A percentile compares a stretch with the other conserved stretches of the same genome.
phyloP scores from a whole-genome alignment of 805 yeast species.

The Kurtzmaniella cleridarum region DNA sequence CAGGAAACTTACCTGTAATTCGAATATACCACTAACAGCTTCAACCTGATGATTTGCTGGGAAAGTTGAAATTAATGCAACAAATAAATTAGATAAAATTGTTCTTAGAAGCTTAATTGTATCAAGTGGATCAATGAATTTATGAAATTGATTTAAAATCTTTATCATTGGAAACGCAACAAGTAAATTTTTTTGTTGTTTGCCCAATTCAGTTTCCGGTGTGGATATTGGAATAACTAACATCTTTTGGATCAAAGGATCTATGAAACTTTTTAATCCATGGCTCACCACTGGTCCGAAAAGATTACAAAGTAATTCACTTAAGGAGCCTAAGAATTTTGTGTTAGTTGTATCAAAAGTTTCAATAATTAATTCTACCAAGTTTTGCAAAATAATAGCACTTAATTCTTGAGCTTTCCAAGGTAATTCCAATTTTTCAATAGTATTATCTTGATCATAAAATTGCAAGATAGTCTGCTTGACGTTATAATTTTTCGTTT shows the following conservation, averaged over 20 bases:
- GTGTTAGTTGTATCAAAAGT: too few species aligned
- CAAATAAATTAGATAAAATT: slow-evolving; percentile 49
- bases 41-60: slow-evolving; percentile 61
- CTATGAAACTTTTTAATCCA: not conserved
- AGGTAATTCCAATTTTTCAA: slow-evolving; percentile 11
- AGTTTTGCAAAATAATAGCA: too few species aligned
- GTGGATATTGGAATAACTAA: slow-evolving; percentile 9
- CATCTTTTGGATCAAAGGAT: slow-evolving; percentile 11
- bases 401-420: slow-evolving; percentile 14
- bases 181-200: slow-evolving; percentile 12
- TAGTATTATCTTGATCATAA: slow-evolving; percentile 2
- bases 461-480: not conserved
- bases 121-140: slow-evolving; percentile 24
- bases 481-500: not conserved
- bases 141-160: slow-evolving; percentile 32
- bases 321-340: too few species aligned
- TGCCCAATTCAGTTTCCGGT: slow-evolving; percentile 4
- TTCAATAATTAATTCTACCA: too few species aligned
- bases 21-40: slow-evolving; percentile 59
- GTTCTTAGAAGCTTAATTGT: slow-evolving; percentile 35
- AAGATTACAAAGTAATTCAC: too few species aligned
- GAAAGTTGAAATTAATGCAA: slow-evolving; percentile 41
- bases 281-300: not conserved
- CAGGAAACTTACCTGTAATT: slow-evolving; percentile 50
- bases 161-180: slow-evolving; percentile 40